Evolutionary conservation across 345 rosid species (phyloP).

Genomic region (Citrus sp.): DNA sequence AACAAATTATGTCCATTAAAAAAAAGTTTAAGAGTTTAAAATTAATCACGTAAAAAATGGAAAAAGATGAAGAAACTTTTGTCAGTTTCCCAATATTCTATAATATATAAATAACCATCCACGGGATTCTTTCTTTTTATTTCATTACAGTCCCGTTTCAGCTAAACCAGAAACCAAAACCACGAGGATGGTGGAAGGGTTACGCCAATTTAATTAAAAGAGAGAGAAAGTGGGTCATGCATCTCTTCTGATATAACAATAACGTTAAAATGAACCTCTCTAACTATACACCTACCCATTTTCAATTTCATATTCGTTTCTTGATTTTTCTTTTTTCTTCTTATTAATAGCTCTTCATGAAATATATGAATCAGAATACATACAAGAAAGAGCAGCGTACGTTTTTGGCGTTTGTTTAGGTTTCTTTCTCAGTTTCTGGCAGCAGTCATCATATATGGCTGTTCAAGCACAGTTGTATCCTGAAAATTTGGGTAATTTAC

Average conservation of each 20-base stretch:
- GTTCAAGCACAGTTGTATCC: conserved; percentile 35
- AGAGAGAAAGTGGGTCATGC: conserved; percentile 27
- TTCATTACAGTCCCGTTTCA: conserved; percentile 20
- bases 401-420: conserved; percentile 7
- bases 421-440: conserved; percentile 6
- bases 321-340: neutral
- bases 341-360: conserved; percentile 1
- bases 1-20: conserved; percentile 11
- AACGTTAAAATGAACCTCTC: conserved; percentile 14
- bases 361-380: conserved; percentile 11
- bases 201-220: conserved; percentile 16
- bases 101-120: neutral
- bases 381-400: conserved; percentile 6
- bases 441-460: conserved; percentile 18
- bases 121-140: neutral
- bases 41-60: neutral
- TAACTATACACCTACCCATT: conserved; percentile 20
- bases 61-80: neutral
- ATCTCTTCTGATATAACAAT: conserved; percentile 34
- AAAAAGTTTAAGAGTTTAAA: neutral
- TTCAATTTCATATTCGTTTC: neutral
- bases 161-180: conserved; percentile 20
- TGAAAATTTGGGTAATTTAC: conserved; percentile 23
- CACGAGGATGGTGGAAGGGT: conserved; percentile 15
- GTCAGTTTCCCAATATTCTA: conserved; percentile 21